Base-by-base conservation (phyloP, 768 basidiomycete species). In the Lentinus brumalis region DNA sequence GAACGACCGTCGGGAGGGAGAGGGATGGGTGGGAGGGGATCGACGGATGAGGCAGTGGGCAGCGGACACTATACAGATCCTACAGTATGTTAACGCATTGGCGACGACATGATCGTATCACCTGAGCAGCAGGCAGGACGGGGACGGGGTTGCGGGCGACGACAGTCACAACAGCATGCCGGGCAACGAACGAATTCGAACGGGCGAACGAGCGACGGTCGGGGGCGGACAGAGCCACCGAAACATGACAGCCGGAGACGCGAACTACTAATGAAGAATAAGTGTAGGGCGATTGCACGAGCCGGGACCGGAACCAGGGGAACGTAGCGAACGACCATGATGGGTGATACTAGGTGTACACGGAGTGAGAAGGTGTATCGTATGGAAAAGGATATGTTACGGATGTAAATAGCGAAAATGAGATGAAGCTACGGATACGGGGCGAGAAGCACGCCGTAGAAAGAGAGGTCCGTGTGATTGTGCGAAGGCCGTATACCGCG, bases 361-460 rank as follows among this genome's bases (percentile, higher is more conserved):
- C 29, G 30, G 53, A 38, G 16, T 10, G 40, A 6, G 30, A 45
- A 9, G 44, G 18, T 42, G 53, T 55, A 55, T 44, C 30, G 53
- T 55, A 55, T 12, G 26, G 21, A 49, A 12, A n/a, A 21, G 38
- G 35, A 55, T 55, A 55, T 45, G 35, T 55, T 55, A 55, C 18
- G 53, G 32, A 30, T 55, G 53, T 42, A 42, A 55, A 44, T 44
- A 44, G n/a, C 7, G 29, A 16, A 55, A 52, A 11, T 29, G 15
- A 51, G 50, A 52, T 31, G 30, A 52, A 45, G 44, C 7, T 45
- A 26, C 4, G 31, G 50, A 26, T 6, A 31, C 30, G 31, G 14
- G 35, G n/a, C 12, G 50, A 35, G 50, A 51, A 39, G 21, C 10
- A 35, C 41, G 44, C 52, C 50, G 52, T 32, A 16, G 32, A 35